Evolutionary conservation across 2,329 filamentous ascomycete genomes (phyloP), one percentile per base, ranked within the genome.

Genomic region (Cercospora sp.): DNA sequence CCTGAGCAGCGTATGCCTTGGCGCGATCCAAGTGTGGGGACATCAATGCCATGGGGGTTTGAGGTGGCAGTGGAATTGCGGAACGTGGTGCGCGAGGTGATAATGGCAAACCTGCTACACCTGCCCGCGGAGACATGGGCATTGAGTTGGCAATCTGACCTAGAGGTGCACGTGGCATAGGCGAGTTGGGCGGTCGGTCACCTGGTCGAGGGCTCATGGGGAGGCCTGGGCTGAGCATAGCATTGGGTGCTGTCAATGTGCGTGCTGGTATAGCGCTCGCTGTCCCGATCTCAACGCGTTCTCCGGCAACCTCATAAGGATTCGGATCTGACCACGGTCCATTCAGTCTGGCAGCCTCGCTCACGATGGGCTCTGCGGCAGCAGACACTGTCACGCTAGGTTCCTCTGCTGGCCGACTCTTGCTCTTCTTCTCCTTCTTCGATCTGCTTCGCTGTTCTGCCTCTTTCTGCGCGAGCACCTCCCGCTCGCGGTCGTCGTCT

Each of bases 401-500:
- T 18, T 65, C 58, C 33, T 71, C 71, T 40, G 73, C 78, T 33
- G 78, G 75, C 64, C 8, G 83, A 80, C 68, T 86, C 82, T 85
- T 84, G 72, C 83, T 84, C 73, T 84, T 84, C 76, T 86, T 89
- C 78, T 85, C 89, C 83, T 91, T 92, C 78, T 91, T 92, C 0
- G 91, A 94, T 31, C 87, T 81, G 78, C 91, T 93, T 67, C 90
- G 86, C 30, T 86, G 84, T 75, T 92, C 90, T 12, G 90, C 87
- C 64, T 78, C 75, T 75, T 88, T 85, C 58, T 86, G 78, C 1
- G 86, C 88, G n/a, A 89, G 79, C 13, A 88, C 83, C 76, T 94
- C 92, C 59, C 94, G 88, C 64, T 92, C 87, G 64, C 86, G 85
- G 73, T 97, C 93, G 75, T 97, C 94, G 69, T 97, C 92, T 78